Percentiles rank a stretch among this genome's conserved stretches.
Evolutionary conservation across 345 rosid species (phyloP).

Genomic region (Leavenworthia alabamica): DNA sequence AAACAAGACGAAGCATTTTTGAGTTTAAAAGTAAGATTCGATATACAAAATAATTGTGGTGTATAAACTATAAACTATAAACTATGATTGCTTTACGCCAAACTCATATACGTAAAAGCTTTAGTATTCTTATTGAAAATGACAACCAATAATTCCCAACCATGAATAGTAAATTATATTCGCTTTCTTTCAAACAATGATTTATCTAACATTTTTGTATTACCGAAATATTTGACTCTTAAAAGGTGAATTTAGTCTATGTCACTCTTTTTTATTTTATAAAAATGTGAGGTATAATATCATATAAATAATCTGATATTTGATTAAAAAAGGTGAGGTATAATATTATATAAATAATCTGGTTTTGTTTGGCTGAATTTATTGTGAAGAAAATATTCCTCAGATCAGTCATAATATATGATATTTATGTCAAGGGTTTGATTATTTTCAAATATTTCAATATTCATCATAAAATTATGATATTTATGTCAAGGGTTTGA

Average conservation of each 20-base stretch:
- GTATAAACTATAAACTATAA: no score
- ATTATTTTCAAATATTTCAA: no score
- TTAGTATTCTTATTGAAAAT: conserved; percentile 10
- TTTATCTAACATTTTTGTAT: neutral
- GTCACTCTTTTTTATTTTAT: no score
- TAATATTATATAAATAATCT: neutral
- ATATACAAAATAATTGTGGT: conserved; percentile 1
- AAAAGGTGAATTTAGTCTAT: neutral
- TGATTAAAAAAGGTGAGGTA: neutral
- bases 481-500: neutral
- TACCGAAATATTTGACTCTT: conserved; percentile 4
- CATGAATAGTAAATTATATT: neutral
- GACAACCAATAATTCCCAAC: conserved; percentile 8
- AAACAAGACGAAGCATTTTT: conserved; percentile 13
- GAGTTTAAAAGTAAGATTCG: conserved; percentile 26
- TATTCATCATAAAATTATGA: neutral
- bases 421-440: neutral
- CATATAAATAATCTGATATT: neutral
- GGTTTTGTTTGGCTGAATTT: neutral
- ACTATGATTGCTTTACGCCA: no score
- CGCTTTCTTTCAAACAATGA: neutral
- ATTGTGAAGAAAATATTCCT: neutral
- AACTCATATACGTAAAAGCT: conserved; percentile 3
- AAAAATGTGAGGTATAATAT: neutral
- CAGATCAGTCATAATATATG: neutral